Conservation (phyloP, 495 filamentous ascomycete species). For the Lentithecium fluviatile region DNA sequence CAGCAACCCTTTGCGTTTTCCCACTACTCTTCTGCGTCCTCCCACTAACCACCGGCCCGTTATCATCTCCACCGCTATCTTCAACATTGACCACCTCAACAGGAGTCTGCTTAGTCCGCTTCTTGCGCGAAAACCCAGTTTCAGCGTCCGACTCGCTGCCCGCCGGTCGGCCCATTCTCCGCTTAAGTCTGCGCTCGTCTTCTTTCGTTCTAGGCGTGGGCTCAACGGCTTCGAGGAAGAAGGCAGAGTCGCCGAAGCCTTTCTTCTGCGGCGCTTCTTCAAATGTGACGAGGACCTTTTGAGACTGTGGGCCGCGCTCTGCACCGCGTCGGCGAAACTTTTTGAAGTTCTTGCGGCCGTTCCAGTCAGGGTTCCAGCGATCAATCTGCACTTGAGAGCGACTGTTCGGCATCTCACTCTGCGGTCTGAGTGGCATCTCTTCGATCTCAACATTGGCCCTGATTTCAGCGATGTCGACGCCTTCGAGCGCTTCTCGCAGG, state of each 20-base stretch:
- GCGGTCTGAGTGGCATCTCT: slow-evolving; percentile 62
- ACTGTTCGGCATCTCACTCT: slow-evolving; percentile 9
- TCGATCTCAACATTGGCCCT: slow-evolving; percentile 76
- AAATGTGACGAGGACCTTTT: slow-evolving; percentile 54
- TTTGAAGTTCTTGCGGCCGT: slow-evolving; percentile 96
- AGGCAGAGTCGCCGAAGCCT: slow-evolving; percentile 72
- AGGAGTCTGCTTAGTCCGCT: slow-evolving; percentile 5
- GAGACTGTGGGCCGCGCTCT: slow-evolving; percentile 14
- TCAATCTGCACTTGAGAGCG: slow-evolving; percentile 50
- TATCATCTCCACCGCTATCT: slow-evolving; percentile 25
- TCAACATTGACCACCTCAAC: slow-evolving; percentile 18
- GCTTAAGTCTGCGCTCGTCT: slow-evolving; percentile 37
- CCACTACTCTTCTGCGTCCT: slow-evolving; percentile 37
- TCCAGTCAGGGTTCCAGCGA: slow-evolving; percentile 90
- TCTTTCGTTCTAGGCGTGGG: slow-evolving; percentile 33
- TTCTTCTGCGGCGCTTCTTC: slow-evolving; percentile 72
- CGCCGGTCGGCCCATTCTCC: slow-evolving; percentile 27
- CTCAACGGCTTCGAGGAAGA: slow-evolving; percentile 61
- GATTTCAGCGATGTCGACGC: slow-evolving; percentile 67
- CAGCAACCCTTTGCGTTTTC: slow-evolving; percentile 20
- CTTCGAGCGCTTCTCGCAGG: slow-evolving; percentile 53
- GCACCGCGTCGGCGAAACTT: slow-evolving; percentile 67
- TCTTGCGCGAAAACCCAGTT: slow-evolving; percentile 18
- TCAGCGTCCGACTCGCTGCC: slow-evolving; percentile 28
- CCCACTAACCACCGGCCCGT: slow-evolving; percentile 32